Conservation (phyloP, 768 basidiomycete genomes). For the Leccinum rimulosum region DNA sequence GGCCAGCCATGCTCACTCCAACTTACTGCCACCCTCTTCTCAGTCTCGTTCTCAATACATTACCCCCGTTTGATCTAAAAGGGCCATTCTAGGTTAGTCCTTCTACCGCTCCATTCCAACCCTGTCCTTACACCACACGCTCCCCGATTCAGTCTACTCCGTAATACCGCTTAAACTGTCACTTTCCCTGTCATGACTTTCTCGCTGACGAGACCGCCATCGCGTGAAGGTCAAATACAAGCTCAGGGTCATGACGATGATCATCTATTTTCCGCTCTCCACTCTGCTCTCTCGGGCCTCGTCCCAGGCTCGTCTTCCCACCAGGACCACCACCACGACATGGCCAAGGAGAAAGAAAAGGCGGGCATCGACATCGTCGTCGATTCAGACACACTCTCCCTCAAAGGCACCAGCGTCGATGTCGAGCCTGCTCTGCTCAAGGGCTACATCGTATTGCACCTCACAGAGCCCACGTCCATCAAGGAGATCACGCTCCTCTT, state of each 20-base stretch:
- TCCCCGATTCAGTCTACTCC: conserved; percentile 7
- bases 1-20: background rate
- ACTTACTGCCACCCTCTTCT: background rate
- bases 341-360: conserved; percentile 44
- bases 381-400: conserved; percentile 62
- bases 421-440: conserved; percentile 79
- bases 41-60: background rate
- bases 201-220: conserved; percentile 32
- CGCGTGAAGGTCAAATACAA: conserved; percentile 23
- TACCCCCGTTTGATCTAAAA: background rate
- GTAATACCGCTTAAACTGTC: conserved; percentile 10
- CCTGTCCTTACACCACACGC: background rate
- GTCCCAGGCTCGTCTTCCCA: conserved; percentile 20
- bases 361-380: conserved; percentile 75
- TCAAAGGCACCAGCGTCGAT: conserved; percentile 80
- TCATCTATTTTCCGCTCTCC: conserved; percentile 36
- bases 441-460: conserved; percentile 76
- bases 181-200: conserved; percentile 32
- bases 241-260: conserved; percentile 31
- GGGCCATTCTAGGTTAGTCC: background rate
- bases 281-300: conserved; percentile 37
- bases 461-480: conserved; percentile 79
- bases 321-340: conserved; percentile 34
- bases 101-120: background rate
- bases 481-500: conserved; percentile 85